Percentiles rank a stretch among this genome's conserved stretches.
Evolutionary conservation across 1,139 yeast species (phyloP).

Genomic region (Suhomyces bolitotheri): DNA sequence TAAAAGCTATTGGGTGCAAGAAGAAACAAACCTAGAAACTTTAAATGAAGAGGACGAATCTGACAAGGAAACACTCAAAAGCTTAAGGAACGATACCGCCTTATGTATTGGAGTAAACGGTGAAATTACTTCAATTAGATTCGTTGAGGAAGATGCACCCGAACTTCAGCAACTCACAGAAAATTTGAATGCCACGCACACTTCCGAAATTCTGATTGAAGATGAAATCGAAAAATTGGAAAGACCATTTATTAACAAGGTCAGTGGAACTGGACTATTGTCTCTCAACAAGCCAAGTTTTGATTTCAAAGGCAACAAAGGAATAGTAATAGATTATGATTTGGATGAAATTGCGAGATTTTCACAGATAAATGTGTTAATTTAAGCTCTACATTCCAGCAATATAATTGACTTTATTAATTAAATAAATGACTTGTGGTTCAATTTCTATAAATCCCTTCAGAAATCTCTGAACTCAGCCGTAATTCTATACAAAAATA

Average conservation of each 20-base stretch:
- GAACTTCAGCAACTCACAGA: conserved; percentile 17
- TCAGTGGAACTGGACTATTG: conserved; percentile 44
- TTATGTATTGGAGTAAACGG: conserved; percentile 53
- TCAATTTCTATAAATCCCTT: no score
- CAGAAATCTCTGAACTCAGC: no score
- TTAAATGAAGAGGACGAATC: not conserved
- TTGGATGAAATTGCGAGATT: conserved; percentile 28
- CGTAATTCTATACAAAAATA: no score
- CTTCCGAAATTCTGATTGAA: conserved; percentile 10
- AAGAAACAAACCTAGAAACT: not conserved
- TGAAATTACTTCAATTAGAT: conserved; percentile 37
- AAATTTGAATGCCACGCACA: conserved; percentile 9
- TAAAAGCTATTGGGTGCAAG: conserved; percentile 37
- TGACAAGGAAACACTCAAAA: not conserved
- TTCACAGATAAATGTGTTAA: conserved; percentile 2
- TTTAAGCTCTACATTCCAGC: no score
- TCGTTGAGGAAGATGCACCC: conserved; percentile 15
- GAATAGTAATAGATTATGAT: conserved; percentile 37
- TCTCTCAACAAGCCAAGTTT: conserved; percentile 41
- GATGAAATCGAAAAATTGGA: conserved; percentile 26
- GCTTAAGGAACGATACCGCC: conserved; percentile 15
- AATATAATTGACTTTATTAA: not conserved
- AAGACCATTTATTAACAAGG: conserved; percentile 38
- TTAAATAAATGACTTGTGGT: conserved; percentile 1
- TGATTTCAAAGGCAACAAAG: conserved; percentile 30